Conservation (phyloP, 345 rosid genomes). For the Rubroshorea leprosula region DNA sequence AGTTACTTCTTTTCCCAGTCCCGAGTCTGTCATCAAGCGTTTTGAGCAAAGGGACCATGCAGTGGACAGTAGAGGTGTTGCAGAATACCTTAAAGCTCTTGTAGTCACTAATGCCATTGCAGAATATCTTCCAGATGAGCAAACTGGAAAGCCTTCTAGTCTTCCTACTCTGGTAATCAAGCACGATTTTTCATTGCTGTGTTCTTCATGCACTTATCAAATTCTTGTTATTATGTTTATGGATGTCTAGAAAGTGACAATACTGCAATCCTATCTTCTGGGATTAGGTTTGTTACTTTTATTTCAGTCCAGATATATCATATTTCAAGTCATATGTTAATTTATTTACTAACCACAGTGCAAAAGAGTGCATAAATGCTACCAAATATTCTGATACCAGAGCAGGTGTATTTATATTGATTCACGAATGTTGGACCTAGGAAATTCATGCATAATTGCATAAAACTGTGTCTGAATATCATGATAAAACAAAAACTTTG, state of each 20-base stretch:
- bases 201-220: too few relatives aligned
- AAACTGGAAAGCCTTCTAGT: slow-evolving; percentile 68
- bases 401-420: background rate
- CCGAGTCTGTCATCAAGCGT: slow-evolving; percentile 83
- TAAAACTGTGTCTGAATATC: background rate
- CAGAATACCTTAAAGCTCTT: slow-evolving; percentile 85
- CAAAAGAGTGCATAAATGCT: background rate
- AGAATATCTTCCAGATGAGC: slow-evolving; percentile 92
- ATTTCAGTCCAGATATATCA: background rate
- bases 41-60: slow-evolving; percentile 81
- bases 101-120: slow-evolving; percentile 71
- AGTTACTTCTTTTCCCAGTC: slow-evolving; percentile 34
- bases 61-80: slow-evolving; percentile 82
- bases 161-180: slow-evolving; percentile 75
- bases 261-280: background rate
- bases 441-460: background rate
- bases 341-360: background rate
- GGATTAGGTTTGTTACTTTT: background rate
- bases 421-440: background rate
- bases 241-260: background rate
- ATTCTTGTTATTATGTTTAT: background rate
- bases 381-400: background rate
- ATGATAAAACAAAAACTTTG: background rate
- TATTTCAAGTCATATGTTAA: background rate
- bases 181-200: background rate